These are phyloP conservation scores for Annulohypoxylon bovei DNA, from an alignment of 495 filamentous ascomycete genomes.

Conservation along the genomic window DNA sequence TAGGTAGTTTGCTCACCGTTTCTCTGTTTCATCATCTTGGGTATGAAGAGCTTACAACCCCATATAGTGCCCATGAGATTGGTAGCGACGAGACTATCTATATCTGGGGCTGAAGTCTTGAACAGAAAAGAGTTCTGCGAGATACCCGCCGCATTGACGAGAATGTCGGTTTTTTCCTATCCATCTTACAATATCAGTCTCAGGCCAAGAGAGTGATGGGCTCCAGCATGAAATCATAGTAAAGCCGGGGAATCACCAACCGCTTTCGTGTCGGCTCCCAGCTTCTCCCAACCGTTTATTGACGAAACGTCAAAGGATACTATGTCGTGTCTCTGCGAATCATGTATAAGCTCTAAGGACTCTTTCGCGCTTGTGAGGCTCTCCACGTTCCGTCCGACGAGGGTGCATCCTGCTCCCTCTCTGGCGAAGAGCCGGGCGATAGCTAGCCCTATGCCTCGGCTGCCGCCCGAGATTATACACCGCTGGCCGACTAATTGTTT, in stretches of 20 bases:
- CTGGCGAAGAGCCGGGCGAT: slow-evolving; percentile 74
- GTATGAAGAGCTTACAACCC: slow-evolving; percentile 67
- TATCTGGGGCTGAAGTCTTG: slow-evolving; percentile 47
- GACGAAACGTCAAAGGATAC: slow-evolving; percentile 35
- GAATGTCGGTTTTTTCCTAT: slow-evolving; percentile 59
- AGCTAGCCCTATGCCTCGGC: slow-evolving; percentile 54
- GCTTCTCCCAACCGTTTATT: slow-evolving; percentile 28
- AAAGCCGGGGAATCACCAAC: slow-evolving; percentile 22
- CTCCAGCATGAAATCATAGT: slow-evolving; percentile 1
- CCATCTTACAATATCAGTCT: background rate
- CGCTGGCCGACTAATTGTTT: slow-evolving; percentile 49
- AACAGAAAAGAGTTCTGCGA: slow-evolving; percentile 68
- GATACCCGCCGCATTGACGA: slow-evolving; percentile 81
- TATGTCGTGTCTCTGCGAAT: slow-evolving; percentile 32
- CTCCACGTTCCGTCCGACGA: slow-evolving; percentile 60
- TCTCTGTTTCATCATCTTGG: slow-evolving; percentile 57
- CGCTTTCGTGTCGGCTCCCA: slow-evolving; percentile 3
- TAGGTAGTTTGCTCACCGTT: slow-evolving; percentile 36
- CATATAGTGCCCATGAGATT: slow-evolving; percentile 79
- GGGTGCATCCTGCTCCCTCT: slow-evolving; percentile 66
- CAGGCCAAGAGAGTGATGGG: background rate
- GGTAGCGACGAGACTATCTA: slow-evolving; percentile 66
- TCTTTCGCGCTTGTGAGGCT: slow-evolving; percentile 51
- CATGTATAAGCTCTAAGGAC: slow-evolving; percentile 22
- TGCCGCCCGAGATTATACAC: slow-evolving; percentile 53